phyloP scores from a whole-genome alignment of 140 eudicot genomes.

The Senecio squalidus region DNA sequence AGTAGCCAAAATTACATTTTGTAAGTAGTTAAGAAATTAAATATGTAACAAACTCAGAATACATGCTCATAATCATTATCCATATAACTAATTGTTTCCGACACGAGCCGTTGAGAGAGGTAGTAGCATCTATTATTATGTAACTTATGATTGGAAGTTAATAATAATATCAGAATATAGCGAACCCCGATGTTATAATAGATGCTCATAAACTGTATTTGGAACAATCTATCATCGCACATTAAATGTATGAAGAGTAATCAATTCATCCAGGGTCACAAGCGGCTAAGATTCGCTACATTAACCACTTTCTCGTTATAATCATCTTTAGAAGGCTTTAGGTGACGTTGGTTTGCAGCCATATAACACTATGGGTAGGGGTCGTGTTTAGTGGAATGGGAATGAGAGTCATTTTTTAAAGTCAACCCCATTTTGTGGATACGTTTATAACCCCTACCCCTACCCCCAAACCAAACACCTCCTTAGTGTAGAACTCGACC shows the following conservation, averaged over 20 bases:
- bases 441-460: too few relatives aligned
- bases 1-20: slow-evolving; percentile 7
- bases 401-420: slow-evolving; percentile 1
- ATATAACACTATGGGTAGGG: not conserved
- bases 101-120: too few relatives aligned
- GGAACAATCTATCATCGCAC: not conserved
- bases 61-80: too few relatives aligned
- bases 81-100: too few relatives aligned
- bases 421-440: too few relatives aligned
- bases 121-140: too few relatives aligned
- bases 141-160: not conserved
- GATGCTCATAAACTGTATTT: not conserved
- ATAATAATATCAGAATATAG: not conserved
- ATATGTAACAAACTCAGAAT: too few relatives aligned
- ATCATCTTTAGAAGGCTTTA: slow-evolving; percentile 8
- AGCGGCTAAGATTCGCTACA: not conserved
- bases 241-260: slow-evolving; percentile 9
- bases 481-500: slow-evolving; percentile 1
- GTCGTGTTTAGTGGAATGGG: not conserved
- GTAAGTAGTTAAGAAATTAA: too few relatives aligned
- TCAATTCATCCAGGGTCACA: slow-evolving; percentile 1
- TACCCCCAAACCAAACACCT: not conserved
- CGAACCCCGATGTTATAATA: not conserved
- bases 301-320: not conserved
- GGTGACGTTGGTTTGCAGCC: slow-evolving; percentile 10